phyloP scores from a whole-genome alignment of 208 protist species.

The Pavlovales sp. region DNA sequence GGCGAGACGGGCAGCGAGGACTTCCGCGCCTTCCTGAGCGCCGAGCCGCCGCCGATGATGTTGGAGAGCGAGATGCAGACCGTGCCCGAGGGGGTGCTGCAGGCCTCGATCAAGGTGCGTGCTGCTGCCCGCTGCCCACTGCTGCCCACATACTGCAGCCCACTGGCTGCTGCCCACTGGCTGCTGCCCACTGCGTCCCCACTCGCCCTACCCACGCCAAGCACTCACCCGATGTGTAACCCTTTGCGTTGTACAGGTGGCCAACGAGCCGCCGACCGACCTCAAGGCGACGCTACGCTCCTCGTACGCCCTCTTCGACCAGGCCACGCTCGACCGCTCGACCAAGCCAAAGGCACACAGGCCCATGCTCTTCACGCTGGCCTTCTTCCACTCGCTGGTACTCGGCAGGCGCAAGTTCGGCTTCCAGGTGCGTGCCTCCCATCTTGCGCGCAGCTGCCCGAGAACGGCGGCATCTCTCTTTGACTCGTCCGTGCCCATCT shows the following conservation, averaged over 20 bases:
- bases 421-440: too few relatives aligned
- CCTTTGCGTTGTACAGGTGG: too few relatives aligned
- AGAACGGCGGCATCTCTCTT: too few relatives aligned
- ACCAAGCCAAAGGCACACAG: conserved; percentile 87
- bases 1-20: conserved; percentile 81
- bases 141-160: too few relatives aligned
- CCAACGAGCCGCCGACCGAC: conserved; percentile 40
- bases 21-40: conserved; percentile 87
- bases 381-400: conserved; percentile 93
- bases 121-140: too few relatives aligned
- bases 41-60: conserved; percentile 76
- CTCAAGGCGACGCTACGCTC: conserved; percentile 83
- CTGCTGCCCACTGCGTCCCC: too few relatives aligned
- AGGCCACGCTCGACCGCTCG: conserved; percentile 84
- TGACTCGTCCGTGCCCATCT: too few relatives aligned
- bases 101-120: conserved; percentile 82
- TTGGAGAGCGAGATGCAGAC: conserved; percentile 63
- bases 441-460: too few relatives aligned
- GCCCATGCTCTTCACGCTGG: conserved; percentile 92
- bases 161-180: too few relatives aligned
- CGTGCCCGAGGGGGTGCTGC: conserved; percentile 76
- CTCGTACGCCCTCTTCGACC: conserved; percentile 84
- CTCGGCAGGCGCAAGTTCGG: conserved; percentile 95
- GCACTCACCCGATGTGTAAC: too few relatives aligned
- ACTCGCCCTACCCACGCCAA: too few relatives aligned